Base-by-base conservation (phyloP, 2,329 filamentous ascomycete genomes). In the Pestalotiopsis sp. region DNA sequence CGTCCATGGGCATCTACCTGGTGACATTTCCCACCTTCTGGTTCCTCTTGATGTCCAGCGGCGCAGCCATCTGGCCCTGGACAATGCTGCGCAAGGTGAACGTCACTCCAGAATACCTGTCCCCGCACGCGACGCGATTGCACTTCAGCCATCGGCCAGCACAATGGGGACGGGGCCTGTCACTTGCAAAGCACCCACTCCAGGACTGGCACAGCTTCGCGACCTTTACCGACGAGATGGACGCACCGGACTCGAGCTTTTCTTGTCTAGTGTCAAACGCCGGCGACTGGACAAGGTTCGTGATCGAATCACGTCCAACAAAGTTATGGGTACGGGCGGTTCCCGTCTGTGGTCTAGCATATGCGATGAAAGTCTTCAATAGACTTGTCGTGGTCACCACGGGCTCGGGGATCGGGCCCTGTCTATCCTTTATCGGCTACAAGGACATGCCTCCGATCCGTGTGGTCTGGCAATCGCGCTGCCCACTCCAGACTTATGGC, bases 121-220 rank as follows among this genome's bases (percentile, higher is more conserved):
- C 93, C 1, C 78, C 86, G 41, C 93, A 95, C 80, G 93, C 92
- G 41, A 84, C 93, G 20, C 89, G 90, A 41, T 86, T 96, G 25
- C 89, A 92, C 76, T 92, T 95, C 77, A 83, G 85, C 75, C 90
- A 92, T 79, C 84, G 87, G 45, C 83, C 85, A 23, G 88, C 89
- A 49, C 82, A 85, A 59, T 84, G 86, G 68, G 85, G 88, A 73
- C 85, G 87, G 68, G 87, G 86, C 27, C 82, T 89, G 64, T 88
- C 91, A 66, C 80, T 94, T 25, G 88, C 91, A 12, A 86, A 87
- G 68, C 84, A 85, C 27, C 92, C 92, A 0, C 80, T 93, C 58
- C 81, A 85, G 17, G 92, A 95, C 80, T 93, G 91, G 85, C 92
- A 95, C 80, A 88, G 90, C 0, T 95, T 95, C 76, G 92, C 92